Percentiles rank a stretch among this genome's conserved stretches.
Conservation (phyloP, 495 filamentous ascomycete species). For the Lepidopterella palustris region DNA sequence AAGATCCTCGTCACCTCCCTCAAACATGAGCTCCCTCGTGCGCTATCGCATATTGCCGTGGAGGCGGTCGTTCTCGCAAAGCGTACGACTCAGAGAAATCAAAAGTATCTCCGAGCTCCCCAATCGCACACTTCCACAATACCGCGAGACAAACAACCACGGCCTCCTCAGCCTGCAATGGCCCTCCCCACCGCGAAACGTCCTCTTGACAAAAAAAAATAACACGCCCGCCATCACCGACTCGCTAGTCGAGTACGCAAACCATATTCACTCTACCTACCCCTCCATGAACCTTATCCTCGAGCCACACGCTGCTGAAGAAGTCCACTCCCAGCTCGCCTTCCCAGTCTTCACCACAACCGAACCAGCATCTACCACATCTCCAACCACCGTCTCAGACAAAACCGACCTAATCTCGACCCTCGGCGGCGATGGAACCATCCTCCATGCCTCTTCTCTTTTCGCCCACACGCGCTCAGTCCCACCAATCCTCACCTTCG, state of each 20-base stretch:
- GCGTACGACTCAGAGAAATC: constrained; percentile 40
- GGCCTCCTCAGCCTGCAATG: constrained; percentile 78
- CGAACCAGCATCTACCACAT: not conserved
- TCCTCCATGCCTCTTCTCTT: constrained; percentile 81
- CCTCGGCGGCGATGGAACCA: constrained; percentile 92
- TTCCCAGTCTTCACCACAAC: constrained; percentile 67
- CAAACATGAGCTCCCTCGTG: constrained; percentile 14
- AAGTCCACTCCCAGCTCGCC: constrained; percentile 64
- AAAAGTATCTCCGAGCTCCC: constrained; percentile 48
- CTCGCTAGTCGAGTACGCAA: constrained; percentile 71
- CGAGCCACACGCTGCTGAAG: constrained; percentile 64
- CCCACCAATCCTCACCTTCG: constrained; percentile 89
- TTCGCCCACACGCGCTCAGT: constrained; percentile 78
- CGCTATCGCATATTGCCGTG: constrained; percentile 18
- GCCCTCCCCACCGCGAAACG: constrained; percentile 81
- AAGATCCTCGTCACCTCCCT: not conserved
- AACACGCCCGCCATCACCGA: constrained; percentile 61
- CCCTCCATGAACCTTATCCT: constrained; percentile 76
- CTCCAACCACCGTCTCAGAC: constrained; percentile 37
- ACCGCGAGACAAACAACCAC: constrained; percentile 48
- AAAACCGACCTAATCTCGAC: constrained; percentile 86
- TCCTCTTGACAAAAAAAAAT: constrained; percentile 84
- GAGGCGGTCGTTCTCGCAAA: constrained; percentile 43
- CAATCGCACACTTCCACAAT: constrained; percentile 52
- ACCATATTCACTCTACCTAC: constrained; percentile 74